These are phyloP conservation scores for Selenicereus undatus DNA, from an alignment of 148 eudicot species.

Conservation along the genomic window DNA sequence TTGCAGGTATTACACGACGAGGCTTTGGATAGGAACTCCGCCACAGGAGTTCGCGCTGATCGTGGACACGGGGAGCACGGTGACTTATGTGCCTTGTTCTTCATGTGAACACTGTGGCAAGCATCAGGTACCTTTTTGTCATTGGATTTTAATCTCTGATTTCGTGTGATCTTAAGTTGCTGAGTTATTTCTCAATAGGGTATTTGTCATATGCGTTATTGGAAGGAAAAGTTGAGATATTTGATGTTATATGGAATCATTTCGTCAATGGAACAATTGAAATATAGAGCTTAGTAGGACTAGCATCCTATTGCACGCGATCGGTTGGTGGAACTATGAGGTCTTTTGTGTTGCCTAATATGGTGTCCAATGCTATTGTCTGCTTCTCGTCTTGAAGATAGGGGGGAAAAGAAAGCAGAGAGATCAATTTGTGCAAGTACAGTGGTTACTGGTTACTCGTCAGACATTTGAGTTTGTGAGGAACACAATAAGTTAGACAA, in stretches of 20 bases:
- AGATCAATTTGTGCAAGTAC: too few relatives aligned
- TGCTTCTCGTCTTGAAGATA: too few relatives aligned
- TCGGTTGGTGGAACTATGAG: neutral
- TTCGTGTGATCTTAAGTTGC: neutral
- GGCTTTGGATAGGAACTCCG: slow-evolving; percentile 85
- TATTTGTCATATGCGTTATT: neutral
- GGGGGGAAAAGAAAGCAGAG: too few relatives aligned
- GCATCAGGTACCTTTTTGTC: slow-evolving; percentile 57
- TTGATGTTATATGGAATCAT: neutral
- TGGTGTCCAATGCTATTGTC: neutral
- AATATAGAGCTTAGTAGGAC: neutral
- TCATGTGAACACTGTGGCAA: slow-evolving; percentile 88
- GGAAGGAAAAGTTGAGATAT: neutral
- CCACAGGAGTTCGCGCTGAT: slow-evolving; percentile 87
- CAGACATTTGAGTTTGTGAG: neutral
- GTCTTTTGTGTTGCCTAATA: neutral
- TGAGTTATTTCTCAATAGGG: neutral
- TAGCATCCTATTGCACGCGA: neutral
- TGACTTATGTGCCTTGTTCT: slow-evolving; percentile 93
- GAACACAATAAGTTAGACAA: neutral
- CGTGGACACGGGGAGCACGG: slow-evolving; percentile 97
- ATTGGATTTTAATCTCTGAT: neutral
- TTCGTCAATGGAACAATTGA: neutral
- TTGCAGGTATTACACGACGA: slow-evolving; percentile 75
- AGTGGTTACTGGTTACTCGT: neutral